These are phyloP conservation scores for Cladochytrium replicatum DNA, from an alignment of 192 early-diverging fungal genomes.

Conservation along the genomic window DNA sequence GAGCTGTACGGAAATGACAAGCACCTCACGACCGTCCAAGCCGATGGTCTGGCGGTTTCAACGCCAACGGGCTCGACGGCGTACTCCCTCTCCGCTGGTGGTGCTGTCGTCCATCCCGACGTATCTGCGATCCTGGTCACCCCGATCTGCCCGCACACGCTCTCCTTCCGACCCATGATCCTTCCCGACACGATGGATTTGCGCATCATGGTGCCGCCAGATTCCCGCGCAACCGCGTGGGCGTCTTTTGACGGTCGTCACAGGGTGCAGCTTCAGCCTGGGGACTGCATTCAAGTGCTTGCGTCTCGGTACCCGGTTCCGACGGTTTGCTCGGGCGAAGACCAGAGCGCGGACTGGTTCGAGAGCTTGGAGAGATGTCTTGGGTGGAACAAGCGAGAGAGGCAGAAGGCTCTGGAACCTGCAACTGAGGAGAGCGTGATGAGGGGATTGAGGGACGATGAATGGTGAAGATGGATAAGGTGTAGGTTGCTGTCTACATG, in stretches of 20 bases:
- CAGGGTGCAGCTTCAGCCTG: conserved; percentile 74
- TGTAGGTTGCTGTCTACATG: no score
- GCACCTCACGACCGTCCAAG: conserved; percentile 91
- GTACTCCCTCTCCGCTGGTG: conserved; percentile 72
- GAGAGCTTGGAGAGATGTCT: conserved; percentile 70
- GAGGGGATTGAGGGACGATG: no score
- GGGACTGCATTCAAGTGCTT: conserved; percentile 79
- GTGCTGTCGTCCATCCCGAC: conserved; percentile 88
- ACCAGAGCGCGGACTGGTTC: conserved; percentile 86
- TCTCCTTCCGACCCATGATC: conserved; percentile 95
- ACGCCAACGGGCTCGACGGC: conserved; percentile 79
- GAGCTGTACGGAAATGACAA: conserved; percentile 59
- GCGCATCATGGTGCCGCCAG: conserved; percentile 70
- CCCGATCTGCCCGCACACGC: conserved; percentile 81
- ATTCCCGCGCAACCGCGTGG: conserved; percentile 84
- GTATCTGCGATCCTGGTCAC: conserved; percentile 79
- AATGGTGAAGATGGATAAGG: no score
- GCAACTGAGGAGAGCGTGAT: no score
- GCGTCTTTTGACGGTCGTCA: conserved; percentile 85
- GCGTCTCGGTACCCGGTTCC: conserved; percentile 84
- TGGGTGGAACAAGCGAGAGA: conserved; percentile 86
- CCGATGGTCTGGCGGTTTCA: conserved; percentile 87
- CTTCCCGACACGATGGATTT: conserved; percentile 89
- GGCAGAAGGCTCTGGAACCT: no score
- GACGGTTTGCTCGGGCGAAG: conserved; percentile 63